Evolutionary conservation across 2,329 filamentous ascomycete species (phyloP).

Genomic region (Sclerotinia minor): DNA sequence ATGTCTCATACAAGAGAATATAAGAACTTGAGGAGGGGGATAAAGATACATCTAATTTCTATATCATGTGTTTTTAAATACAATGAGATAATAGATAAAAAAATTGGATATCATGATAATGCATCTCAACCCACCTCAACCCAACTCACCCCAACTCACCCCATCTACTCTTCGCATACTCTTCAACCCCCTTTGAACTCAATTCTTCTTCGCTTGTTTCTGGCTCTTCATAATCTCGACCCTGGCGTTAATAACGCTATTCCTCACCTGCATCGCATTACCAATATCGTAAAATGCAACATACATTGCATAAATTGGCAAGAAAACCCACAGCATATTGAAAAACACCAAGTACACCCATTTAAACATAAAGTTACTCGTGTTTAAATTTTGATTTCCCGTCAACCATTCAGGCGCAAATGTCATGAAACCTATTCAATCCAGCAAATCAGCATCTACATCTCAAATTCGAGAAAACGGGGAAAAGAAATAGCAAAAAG

Average conservation of each 20-base stretch:
- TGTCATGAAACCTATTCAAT: conserved; percentile 61
- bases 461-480: neutral
- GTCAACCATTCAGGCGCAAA: conserved; percentile 70
- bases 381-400: conserved; percentile 61
- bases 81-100: neutral
- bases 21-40: too few species aligned
- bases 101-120: neutral
- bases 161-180: neutral
- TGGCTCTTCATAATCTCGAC: conserved; percentile 32
- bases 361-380: conserved; percentile 61
- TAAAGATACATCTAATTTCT: too few species aligned
- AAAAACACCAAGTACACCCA: conserved; percentile 70
- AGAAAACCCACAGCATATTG: conserved; percentile 66
- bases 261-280: conserved; percentile 51
- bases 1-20: too few species aligned
- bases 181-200: neutral
- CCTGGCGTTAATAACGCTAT: conserved; percentile 30
- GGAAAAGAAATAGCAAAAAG: too few species aligned
- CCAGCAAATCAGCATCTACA: conserved; percentile 7
- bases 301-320: conserved; percentile 60
- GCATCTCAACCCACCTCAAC: neutral
- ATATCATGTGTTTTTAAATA: too few species aligned
- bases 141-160: neutral
- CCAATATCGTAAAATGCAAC: conserved; percentile 56
- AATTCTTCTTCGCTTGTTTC: conserved; percentile 33